Percentiles rank a stretch among this genome's conserved stretches.
These are phyloP conservation scores for Sporothrix variecibatus DNA, from an alignment of 2,329 filamentous ascomycete genomes.

Conservation along the genomic window DNA sequence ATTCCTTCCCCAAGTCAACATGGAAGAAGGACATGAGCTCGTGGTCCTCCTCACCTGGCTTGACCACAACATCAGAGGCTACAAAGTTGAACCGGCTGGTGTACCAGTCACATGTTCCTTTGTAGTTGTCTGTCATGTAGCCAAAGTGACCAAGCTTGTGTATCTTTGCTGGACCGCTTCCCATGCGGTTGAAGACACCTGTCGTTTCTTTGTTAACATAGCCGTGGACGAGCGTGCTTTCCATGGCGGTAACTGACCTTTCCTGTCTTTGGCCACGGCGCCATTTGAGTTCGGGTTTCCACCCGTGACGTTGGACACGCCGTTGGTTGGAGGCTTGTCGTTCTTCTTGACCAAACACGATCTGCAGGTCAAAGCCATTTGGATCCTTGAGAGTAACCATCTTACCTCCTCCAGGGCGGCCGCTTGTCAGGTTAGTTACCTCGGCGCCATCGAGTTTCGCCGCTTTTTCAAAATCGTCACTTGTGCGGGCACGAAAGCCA, in stretches of 20 bases:
- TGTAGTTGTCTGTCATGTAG: constrained; percentile 35
- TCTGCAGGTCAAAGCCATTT: not conserved
- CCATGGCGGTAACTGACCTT: too few relatives aligned
- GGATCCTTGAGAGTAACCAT: not conserved
- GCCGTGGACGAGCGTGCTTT: too few relatives aligned
- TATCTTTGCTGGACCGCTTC: constrained; percentile 30
- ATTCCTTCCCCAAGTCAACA: constrained; percentile 50
- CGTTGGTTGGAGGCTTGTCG: not conserved
- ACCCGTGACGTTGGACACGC: not conserved
- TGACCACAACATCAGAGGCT: constrained; percentile 31
- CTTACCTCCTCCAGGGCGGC: not conserved
- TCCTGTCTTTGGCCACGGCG: not conserved
- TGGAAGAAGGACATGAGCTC: constrained; percentile 45
- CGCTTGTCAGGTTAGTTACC: not conserved
- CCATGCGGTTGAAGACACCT: constrained; percentile 40
- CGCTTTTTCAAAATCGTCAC: not conserved
- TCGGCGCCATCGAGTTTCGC: not conserved
- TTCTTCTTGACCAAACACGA: not conserved
- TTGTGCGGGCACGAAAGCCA: not conserved
- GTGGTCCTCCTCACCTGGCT: not conserved
- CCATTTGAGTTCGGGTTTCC: not conserved
- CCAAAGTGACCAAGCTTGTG: constrained; percentile 39
- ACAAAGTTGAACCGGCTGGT: constrained; percentile 36
- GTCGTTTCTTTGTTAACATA: not conserved
- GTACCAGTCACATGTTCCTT: constrained; percentile 35